phyloP scores from a whole-genome alignment of 805 yeast genomes.

The Kluyveromyces siamensis region DNA sequence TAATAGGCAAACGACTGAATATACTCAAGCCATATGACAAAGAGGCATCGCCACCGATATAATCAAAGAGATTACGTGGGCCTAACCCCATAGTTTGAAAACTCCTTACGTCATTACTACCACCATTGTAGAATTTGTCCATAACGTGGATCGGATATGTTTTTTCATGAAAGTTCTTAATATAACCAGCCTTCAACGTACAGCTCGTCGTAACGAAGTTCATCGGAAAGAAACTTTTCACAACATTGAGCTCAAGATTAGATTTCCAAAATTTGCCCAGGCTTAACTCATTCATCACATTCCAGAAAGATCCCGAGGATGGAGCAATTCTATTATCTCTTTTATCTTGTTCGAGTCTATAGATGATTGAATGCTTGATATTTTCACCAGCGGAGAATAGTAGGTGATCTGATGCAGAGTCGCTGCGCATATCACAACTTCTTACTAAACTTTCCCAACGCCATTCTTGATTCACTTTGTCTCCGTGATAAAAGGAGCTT shows the following conservation, averaged over 20 bases:
- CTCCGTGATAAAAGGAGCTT: conserved; percentile 16
- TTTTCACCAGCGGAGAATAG: conserved; percentile 55
- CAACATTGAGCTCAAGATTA: conserved; percentile 24
- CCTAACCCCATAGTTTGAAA: conserved; percentile 62
- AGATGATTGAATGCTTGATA: conserved; percentile 45
- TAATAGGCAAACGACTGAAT: conserved; percentile 52
- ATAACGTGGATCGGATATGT: conserved; percentile 44
- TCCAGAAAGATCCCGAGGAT: conserved; percentile 34
- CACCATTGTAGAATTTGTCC: conserved; percentile 82
- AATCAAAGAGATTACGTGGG: conserved; percentile 43
- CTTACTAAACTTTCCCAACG: conserved; percentile 36
- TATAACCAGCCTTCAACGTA: conserved; percentile 45
- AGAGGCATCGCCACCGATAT: conserved; percentile 61
- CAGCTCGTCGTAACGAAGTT: conserved; percentile 37
- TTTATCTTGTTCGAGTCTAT: conserved; percentile 32
- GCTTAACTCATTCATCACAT: conserved; percentile 38
- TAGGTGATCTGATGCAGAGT: conserved; percentile 43
- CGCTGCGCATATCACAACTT: conserved; percentile 33
- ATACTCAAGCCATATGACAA: conserved; percentile 48
- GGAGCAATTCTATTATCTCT: conserved; percentile 38
- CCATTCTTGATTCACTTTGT: conserved; percentile 39
- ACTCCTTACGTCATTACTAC: conserved; percentile 63
- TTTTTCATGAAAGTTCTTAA: conserved; percentile 32
- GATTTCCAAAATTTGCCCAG: conserved; percentile 17
- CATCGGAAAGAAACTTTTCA: conserved; percentile 19